Conservation (phyloP, 345 rosid species). For the Syzygium jambos region DNA sequence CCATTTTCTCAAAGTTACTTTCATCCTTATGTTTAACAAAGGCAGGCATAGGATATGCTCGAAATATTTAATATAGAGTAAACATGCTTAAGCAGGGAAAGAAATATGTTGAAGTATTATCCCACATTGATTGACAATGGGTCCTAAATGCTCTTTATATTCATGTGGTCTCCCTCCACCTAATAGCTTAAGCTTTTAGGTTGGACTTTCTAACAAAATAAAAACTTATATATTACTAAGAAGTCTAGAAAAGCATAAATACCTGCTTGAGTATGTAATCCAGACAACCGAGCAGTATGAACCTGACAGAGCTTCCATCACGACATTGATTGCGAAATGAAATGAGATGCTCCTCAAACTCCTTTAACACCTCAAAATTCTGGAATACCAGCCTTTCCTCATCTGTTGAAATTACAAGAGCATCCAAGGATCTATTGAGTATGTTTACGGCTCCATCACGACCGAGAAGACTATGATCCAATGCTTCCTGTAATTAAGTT, state of each 20-base stretch:
- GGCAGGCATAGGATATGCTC: neutral
- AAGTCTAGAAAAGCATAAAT: slow-evolving; percentile 4
- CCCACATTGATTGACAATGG: too few relatives aligned
- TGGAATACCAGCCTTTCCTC: slow-evolving; percentile 30
- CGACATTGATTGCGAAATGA: slow-evolving; percentile 21
- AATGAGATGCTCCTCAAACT: slow-evolving; percentile 46
- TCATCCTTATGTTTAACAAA: neutral
- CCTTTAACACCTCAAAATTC: slow-evolving; percentile 56
- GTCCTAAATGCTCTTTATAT: too few relatives aligned
- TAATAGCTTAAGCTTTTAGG: too few relatives aligned
- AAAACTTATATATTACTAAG: neutral
- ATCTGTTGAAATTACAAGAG: slow-evolving; percentile 34
- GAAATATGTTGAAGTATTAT: neutral
- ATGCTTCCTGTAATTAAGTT: slow-evolving; percentile 45
- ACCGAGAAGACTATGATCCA: slow-evolving; percentile 58
- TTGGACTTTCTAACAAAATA: neutral
- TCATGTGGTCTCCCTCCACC: too few relatives aligned
- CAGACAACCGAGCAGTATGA: slow-evolving; percentile 42
- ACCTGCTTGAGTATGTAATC: slow-evolving; percentile 49
- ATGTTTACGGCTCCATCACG: slow-evolving; percentile 23
- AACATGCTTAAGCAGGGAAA: neutral
- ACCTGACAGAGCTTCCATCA: slow-evolving; percentile 35
- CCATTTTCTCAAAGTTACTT: neutral
- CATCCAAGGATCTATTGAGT: slow-evolving; percentile 17
- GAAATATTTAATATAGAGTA: neutral